phyloP scores from a whole-genome alignment of 139 green algal genomes.

The Pedinophyceae sp. region DNA sequence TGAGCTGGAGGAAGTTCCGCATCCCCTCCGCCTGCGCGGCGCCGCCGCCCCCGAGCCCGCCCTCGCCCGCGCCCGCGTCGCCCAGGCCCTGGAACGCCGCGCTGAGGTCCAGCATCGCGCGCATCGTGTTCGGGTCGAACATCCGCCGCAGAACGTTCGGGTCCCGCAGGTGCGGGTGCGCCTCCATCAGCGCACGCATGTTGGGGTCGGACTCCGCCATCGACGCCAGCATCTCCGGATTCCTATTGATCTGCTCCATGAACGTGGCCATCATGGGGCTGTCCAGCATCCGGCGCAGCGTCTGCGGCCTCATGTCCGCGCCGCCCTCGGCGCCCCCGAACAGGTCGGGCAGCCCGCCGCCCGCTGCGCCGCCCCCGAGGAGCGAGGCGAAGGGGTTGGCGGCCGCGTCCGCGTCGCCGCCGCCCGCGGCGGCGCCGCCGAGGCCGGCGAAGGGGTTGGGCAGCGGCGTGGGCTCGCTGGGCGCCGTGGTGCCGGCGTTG shows the following conservation, averaged over 20 bases:
- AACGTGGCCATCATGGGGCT: conserved; percentile 29
- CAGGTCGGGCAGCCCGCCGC: neutral
- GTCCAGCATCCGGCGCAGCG: conserved; percentile 30
- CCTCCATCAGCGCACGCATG: conserved; percentile 16
- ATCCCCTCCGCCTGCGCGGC: conserved; percentile 10
- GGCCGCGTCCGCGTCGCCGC: neutral
- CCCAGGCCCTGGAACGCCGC: neutral
- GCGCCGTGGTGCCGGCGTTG: too few species aligned
- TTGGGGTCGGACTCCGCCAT: conserved; percentile 7
- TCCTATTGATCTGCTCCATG: conserved; percentile 9
- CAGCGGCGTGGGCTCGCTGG: too few species aligned
- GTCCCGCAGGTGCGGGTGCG: conserved; percentile 26
- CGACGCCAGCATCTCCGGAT: neutral
- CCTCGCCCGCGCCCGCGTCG: conserved; percentile 12
- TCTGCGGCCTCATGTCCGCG: conserved; percentile 48
- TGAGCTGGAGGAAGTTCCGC: conserved; percentile 3
- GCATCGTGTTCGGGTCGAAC: conserved; percentile 51
- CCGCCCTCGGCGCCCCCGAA: too few species aligned
- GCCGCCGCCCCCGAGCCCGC: conserved; percentile 14
- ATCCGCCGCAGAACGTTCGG: conserved; percentile 60
- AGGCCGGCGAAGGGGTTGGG: conserved; percentile 21
- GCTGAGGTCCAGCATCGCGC: conserved; percentile 45
- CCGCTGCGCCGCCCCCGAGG: conserved; percentile 10
- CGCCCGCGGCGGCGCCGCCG: conserved; percentile 30
- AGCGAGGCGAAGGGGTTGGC: conserved; percentile 44